Conservation (phyloP, 1,139 yeast species). For the Oligophagozyma castellii region DNA sequence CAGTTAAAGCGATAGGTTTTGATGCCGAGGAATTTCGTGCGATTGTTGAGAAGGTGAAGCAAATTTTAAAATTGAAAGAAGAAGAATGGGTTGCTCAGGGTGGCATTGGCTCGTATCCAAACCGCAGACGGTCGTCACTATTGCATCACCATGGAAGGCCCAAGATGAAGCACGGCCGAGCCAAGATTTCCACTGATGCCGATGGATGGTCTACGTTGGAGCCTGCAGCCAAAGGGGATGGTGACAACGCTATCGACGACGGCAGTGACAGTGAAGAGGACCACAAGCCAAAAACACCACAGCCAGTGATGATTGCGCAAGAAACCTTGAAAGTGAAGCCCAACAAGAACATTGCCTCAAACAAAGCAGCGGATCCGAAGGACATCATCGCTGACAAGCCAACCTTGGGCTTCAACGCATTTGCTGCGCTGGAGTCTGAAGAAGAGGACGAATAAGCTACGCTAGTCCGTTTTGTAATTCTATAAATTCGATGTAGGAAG, state of each 20-base stretch:
- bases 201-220: conserved; percentile 74
- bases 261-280: conserved; percentile 38
- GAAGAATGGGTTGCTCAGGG: conserved; percentile 18
- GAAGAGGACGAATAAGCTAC: conserved; percentile 30
- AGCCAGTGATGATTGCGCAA: conserved; percentile 24
- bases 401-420: conserved; percentile 57
- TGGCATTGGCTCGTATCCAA: conserved; percentile 27
- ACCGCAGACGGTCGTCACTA: conserved; percentile 47
- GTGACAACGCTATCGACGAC: conserved; percentile 29
- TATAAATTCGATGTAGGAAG: too few species aligned
- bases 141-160: conserved; percentile 31
- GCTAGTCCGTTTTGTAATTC: too few species aligned
- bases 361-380: conserved; percentile 59
- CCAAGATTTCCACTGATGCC: conserved; percentile 41
- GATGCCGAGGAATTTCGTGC: conserved; percentile 52
- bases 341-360: conserved; percentile 58
- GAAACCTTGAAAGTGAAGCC: conserved; percentile 43
- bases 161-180: conserved; percentile 44
- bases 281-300: conserved; percentile 30
- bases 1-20: conserved; percentile 40
- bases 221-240: conserved; percentile 30
- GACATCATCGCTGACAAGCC: conserved; percentile 58
- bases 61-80: conserved; percentile 27
- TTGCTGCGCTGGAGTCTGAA: conserved; percentile 60
- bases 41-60: conserved; percentile 51